Evolutionary conservation across 2,329 filamentous ascomycete genomes (phyloP).

Genomic region (Aspergillus chevalieri): DNA sequence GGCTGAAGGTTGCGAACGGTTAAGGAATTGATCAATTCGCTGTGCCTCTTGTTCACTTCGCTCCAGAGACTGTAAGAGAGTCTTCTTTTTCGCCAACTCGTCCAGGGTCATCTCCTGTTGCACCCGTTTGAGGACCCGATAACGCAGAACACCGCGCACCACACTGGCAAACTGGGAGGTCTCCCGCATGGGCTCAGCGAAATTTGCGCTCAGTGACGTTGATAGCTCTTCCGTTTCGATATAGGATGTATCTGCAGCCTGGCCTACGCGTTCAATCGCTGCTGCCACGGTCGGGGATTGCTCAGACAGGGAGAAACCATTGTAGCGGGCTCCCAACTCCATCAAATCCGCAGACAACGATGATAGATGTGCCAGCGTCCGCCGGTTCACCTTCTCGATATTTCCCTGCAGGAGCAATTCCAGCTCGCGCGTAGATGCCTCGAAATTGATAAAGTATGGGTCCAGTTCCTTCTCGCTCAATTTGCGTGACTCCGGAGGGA

Average conservation of each 20-base stretch:
- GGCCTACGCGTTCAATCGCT: conserved; percentile 88
- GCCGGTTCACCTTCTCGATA: conserved; percentile 93
- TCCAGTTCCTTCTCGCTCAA: conserved; percentile 87
- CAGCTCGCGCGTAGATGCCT: conserved; percentile 83
- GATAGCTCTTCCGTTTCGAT: conserved; percentile 92
- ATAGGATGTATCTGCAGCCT: conserved; percentile 92
- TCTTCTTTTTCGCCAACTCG: conserved; percentile 79
- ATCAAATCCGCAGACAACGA: conserved; percentile 80
- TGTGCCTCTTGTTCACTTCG: conserved; percentile 87
- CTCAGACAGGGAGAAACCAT: conserved; percentile 92
- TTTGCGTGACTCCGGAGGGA: conserved; percentile 70
- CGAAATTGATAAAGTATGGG: conserved; percentile 91
- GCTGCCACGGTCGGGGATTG: conserved; percentile 80
- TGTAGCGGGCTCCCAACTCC: conserved; percentile 91
- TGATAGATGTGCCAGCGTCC: conserved; percentile 78
- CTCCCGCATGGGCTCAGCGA: conserved; percentile 96
- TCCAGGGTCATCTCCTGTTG: conserved; percentile 97
- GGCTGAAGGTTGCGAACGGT: conserved; percentile 39
- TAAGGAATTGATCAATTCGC: conserved; percentile 88
- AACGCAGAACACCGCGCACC: conserved; percentile 79
- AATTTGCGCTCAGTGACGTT: conserved; percentile 78
- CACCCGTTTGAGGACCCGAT: conserved; percentile 85
- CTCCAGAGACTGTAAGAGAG: conserved; percentile 80
- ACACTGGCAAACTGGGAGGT: conserved; percentile 96
- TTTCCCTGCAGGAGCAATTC: conserved; percentile 83